Base-by-base conservation (phyloP, 192 early-diverging fungal genomes). In the Rhizophagus clarus region DNA sequence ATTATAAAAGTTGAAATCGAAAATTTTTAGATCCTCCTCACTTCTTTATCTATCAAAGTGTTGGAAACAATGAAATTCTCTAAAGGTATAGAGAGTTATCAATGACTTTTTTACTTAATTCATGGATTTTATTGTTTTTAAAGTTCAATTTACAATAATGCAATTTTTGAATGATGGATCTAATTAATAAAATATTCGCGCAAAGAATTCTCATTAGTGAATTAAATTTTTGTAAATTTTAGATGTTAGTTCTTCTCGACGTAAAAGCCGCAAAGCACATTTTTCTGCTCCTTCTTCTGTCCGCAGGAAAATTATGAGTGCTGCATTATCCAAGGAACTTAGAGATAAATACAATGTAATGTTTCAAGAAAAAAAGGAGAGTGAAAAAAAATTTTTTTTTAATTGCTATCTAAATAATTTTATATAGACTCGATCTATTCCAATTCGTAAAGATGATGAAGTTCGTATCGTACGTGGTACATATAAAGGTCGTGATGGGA, bases 181-280 rank as follows among this genome's bases (percentile, higher is more conserved):
- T 45, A 45, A 12, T 45, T 3, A 45, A 40, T 40, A 8, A 45
- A 45, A 45, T 12, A 45, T 40, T 7, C 37, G 37, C 37, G 42
- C 9, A 45, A 45, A 10, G 42, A 45, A 45, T 45, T 45, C 9
- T 12, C 42, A 12, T 45, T 45, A 45, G 7, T 45, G 26, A 32
- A 29, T 15, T 28, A 71, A 71, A 40, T 8, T n/a, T n/a, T 60
- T 74, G 11, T 45, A 26, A 62, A 64, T 37, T 82, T 24, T 86
- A 87, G 94, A 94, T 87, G 95, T 96, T 84, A 93, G 93, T 81
- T 96, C 95, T 84, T 95, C 94, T 82, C 86, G 93, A 88, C 89
- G 97, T 88, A 97, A 96, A 92, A 90, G 89, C 88, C 92, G 97
- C 88, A 97, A 97, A 93, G 97, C 97, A 82, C 98, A 99, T 94